Percentiles rank a stretch among this genome's conserved stretches.
phyloP scores from a whole-genome alignment of 495 filamentous ascomycete species.

The Aspergillus cavernicola region DNA sequence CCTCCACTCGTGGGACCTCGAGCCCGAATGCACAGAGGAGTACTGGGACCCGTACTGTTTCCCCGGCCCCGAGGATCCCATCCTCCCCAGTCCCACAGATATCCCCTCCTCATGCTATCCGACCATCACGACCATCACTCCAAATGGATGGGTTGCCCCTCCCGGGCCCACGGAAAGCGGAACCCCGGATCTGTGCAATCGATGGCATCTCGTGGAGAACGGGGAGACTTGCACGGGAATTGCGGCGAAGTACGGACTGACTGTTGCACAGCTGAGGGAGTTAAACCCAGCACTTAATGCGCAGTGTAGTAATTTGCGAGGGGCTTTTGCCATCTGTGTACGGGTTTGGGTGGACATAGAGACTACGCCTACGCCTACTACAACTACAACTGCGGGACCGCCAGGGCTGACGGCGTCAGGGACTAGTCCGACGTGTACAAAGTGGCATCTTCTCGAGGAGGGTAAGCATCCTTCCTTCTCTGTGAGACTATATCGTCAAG shows the following conservation, averaged over 20 bases:
- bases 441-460: background rate
- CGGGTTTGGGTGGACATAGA: background rate
- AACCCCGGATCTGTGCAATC: background rate
- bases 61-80: background rate
- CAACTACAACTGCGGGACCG: constrained; percentile 2
- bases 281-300: background rate
- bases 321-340: background rate
- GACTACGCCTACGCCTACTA: background rate
- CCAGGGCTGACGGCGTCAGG: background rate
- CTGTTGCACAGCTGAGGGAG: background rate
- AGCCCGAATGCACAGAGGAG: background rate
- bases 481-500: too few relatives aligned
- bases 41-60: constrained; percentile 1
- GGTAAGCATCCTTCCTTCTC: background rate
- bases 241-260: background rate
- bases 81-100: constrained; percentile 2
- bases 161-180: background rate
- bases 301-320: background rate
- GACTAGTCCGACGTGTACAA: background rate
- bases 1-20: constrained; percentile 1
- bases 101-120: constrained; percentile 4
- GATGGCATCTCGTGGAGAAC: background rate
- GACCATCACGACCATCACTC: constrained; percentile 5
- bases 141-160: background rate
- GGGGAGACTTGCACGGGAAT: background rate